phyloP scores from a whole-genome alignment of 176 grass and related monocot genomes.

The Avena sativa region DNA sequence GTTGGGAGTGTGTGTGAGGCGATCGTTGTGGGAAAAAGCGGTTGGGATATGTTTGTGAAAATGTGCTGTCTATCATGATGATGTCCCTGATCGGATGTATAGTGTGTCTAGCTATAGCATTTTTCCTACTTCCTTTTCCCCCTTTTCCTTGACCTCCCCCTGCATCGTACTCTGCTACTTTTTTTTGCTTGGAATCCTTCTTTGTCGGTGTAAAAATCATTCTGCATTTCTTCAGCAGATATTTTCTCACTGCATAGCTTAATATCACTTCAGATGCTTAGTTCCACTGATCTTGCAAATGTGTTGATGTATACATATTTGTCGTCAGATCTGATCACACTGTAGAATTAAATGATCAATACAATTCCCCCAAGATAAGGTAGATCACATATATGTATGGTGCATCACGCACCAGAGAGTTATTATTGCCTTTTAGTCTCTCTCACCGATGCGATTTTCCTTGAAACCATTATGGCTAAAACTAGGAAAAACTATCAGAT shows the following conservation, averaged over 20 bases:
- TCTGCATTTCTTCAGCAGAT: background rate
- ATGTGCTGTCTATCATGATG: conserved; percentile 3
- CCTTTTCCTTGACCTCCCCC: conserved; percentile 1
- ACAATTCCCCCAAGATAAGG: background rate
- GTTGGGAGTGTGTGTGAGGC: conserved; percentile 16
- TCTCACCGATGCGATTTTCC: background rate
- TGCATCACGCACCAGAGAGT: conserved; percentile 11
- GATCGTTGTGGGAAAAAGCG: conserved; percentile 22
- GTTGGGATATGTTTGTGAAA: conserved; percentile 8
- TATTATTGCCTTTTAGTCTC: background rate
- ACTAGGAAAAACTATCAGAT: background rate
- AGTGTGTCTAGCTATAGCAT: background rate
- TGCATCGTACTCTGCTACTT: background rate
- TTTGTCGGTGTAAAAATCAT: background rate
- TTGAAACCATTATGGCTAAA: conserved; percentile 2
- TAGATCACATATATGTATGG: conserved; percentile 16
- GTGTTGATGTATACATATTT: background rate
- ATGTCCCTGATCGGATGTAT: background rate
- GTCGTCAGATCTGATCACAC: background rate
- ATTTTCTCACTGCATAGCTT: background rate
- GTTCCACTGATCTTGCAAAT: background rate
- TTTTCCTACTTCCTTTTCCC: background rate
- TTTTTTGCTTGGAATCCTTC: background rate
- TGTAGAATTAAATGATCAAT: background rate
- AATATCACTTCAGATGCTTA: background rate